Conservation (phyloP, 2,329 filamentous ascomycete species). For the Ceratocystis variospora region DNA sequence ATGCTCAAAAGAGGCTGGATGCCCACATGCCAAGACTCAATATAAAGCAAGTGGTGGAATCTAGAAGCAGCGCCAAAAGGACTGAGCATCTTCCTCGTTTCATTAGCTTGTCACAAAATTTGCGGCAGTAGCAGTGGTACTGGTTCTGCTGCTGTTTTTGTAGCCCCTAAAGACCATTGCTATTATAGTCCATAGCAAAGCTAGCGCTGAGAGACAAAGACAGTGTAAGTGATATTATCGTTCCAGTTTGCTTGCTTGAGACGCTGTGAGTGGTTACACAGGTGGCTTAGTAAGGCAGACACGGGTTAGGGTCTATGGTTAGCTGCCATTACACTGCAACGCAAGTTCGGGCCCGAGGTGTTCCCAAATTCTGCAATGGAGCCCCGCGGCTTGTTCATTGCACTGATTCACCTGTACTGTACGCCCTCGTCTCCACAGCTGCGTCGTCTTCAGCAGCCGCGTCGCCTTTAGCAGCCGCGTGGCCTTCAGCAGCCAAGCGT, state of each 20-base stretch:
- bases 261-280: too few relatives aligned
- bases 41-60: neutral
- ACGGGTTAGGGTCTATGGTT: too few relatives aligned
- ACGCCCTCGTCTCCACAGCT: neutral
- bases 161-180: too few relatives aligned
- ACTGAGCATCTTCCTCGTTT: neutral
- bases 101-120: neutral
- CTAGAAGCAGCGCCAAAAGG: neutral
- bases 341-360: neutral
- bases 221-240: too few relatives aligned
- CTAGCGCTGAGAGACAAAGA: too few relatives aligned
- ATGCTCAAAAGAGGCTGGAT: neutral
- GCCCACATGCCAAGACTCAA: neutral
- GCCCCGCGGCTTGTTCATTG: neutral
- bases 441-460: neutral
- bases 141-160: too few relatives aligned
- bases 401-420: neutral
- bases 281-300: too few relatives aligned
- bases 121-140: neutral
- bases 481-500: neutral
- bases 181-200: too few relatives aligned
- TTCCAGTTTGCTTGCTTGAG: too few relatives aligned
- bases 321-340: too few relatives aligned
- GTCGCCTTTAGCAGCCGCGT: neutral
- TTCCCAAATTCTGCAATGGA: neutral